Conservation (phyloP, 2,329 filamentous ascomycete species). For the Geoglossum cookeanum region DNA sequence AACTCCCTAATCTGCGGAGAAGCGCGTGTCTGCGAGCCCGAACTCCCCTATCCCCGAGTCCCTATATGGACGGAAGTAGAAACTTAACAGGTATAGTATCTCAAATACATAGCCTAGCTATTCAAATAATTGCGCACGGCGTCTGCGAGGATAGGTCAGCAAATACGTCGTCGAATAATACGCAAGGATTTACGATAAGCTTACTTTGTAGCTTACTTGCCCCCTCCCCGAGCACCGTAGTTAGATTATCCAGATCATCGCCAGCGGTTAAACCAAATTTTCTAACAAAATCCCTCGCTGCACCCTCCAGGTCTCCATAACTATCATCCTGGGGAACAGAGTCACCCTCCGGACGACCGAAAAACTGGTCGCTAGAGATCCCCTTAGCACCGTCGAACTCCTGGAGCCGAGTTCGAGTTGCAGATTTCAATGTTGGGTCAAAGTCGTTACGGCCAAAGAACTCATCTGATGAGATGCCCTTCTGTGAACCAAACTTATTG, state of each 20-base stretch:
- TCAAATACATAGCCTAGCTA: background rate
- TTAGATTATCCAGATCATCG: constrained; percentile 86
- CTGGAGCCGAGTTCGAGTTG: constrained; percentile 73
- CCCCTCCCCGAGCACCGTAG: constrained; percentile 65
- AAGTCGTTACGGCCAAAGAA: constrained; percentile 87
- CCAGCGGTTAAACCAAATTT: constrained; percentile 91
- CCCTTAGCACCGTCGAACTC: constrained; percentile 82
- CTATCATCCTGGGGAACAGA: constrained; percentile 43
- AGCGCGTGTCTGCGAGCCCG: background rate
- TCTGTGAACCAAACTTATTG: constrained; percentile 76
- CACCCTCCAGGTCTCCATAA: constrained; percentile 81
- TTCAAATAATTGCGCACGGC: constrained; percentile 5
- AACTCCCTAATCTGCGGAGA: background rate
- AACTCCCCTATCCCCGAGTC: background rate
- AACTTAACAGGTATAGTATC: background rate
- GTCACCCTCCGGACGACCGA: constrained; percentile 80
- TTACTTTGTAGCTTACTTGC: constrained; percentile 63
- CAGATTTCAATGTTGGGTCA: constrained; percentile 60
- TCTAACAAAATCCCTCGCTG: constrained; percentile 88
- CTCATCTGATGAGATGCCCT: constrained; percentile 93
- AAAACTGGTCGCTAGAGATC: constrained; percentile 95
- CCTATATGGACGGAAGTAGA: background rate
- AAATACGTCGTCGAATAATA: background rate
- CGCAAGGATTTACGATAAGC: constrained; percentile 4
- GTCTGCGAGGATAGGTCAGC: background rate